Conservation (phyloP, 108 stramenopile genomes). For the Cyclotella choctawhatcheeana region DNA sequence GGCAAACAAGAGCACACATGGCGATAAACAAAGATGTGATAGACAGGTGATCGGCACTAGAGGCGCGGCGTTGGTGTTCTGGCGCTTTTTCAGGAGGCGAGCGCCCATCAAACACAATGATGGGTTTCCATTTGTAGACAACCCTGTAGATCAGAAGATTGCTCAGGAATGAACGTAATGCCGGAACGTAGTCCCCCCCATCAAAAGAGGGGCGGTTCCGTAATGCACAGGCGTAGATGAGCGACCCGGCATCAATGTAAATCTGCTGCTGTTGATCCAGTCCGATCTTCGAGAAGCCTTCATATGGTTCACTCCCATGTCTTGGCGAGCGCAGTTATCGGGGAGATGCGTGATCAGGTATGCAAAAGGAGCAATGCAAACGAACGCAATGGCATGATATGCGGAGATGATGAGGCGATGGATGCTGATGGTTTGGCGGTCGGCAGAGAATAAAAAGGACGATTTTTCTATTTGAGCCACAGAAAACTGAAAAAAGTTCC, state of each 20-base stretch:
- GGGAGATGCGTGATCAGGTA: too few relatives aligned
- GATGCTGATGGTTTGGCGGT: too few relatives aligned
- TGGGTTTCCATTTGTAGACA: background rate
- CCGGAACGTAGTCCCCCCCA: background rate
- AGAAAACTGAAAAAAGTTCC: too few relatives aligned
- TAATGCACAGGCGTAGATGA: slow-evolving; percentile 3
- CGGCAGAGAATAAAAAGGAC: too few relatives aligned
- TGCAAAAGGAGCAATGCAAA: too few relatives aligned
- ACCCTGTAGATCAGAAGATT: background rate
- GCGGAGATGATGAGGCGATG: too few relatives aligned
- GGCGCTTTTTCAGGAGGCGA: slow-evolving; percentile 3
- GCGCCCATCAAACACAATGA: background rate
- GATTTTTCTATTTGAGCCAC: too few relatives aligned
- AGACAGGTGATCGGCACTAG: background rate
- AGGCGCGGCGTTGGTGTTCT: background rate
- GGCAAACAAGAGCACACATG: slow-evolving; percentile 13
- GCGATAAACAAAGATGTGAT: slow-evolving; percentile 13
- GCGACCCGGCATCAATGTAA: background rate
- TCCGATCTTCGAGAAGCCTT: too few relatives aligned
- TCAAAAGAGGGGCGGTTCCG: background rate
- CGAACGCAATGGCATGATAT: too few relatives aligned
- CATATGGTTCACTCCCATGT: too few relatives aligned
- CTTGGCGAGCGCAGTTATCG: too few relatives aligned
- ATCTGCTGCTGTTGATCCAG: too few relatives aligned
- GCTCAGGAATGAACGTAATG: background rate